Base-by-base conservation (phyloP, 1,139 yeast species). In the Geotrichum australiense region DNA sequence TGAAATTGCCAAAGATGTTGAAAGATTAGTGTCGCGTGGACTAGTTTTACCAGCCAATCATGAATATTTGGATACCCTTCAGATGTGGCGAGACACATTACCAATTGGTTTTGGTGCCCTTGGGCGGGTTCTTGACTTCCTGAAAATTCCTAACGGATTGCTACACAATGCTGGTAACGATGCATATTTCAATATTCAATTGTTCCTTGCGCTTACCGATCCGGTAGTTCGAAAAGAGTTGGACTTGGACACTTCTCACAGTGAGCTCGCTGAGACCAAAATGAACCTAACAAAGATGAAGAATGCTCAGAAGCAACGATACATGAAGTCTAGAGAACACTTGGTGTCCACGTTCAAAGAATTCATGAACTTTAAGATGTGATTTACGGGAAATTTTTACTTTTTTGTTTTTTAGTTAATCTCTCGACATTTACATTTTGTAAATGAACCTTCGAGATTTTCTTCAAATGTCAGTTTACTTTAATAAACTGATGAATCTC, bases 161-260 rank as follows among this genome's bases (percentile, higher is more conserved):
- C 61, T 82, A 35, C 94, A 83, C 56, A 84, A 84, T 55, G 94
- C 89, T 1, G 89, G 83, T n/a, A 84, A 84, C 55, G 94, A 84
- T 58, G 78, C 93, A 1, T 79, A 79, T 54, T 80, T 73, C 52
- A 82, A 93, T 0, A 58, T 82, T 37, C 49, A 74, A 25, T 62
- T 78, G 26, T 70, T 77, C 18, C 53, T 79, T 55, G 67, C 69
- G 39, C 55, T 78, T 44, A 62, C 74, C 29, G 85, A 80, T 54
- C 81, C 83, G 0, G 61, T 60, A 19, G 64, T 65, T 15, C 63
- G 85, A 48, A 50, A 43, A 15, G 51, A 48, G 22, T 45, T 50
- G 19, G 50, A 50, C 8, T 40, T 67, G 23, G 71, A 68, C 44
- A 31, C 24, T 19, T n/a, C n/a, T n/a, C n/a, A n/a, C n/a, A n/a